Evolutionary conservation across 768 basidiomycete species (phyloP).

Genomic region (Suillus cothurnatus): DNA sequence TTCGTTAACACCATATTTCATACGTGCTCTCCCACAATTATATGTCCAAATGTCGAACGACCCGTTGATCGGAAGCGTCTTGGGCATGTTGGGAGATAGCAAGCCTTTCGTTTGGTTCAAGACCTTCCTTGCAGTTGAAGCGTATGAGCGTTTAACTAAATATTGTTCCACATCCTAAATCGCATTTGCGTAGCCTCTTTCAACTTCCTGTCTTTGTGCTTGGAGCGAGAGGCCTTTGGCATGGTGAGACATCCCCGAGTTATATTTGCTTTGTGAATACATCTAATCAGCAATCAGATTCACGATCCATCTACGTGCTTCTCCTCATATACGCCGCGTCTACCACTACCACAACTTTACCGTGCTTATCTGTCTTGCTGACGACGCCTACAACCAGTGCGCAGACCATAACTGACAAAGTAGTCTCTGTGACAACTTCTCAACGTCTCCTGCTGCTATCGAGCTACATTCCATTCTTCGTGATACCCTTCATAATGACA

Average conservation of each 20-base stretch:
- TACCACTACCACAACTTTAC: conserved; percentile 74
- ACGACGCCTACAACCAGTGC: conserved; percentile 47
- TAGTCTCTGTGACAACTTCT: conserved; percentile 45
- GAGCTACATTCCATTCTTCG: conserved; percentile 76
- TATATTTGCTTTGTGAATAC: background rate
- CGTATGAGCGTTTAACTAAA: conserved; percentile 41
- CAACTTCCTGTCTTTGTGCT: conserved; percentile 80
- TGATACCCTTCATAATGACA: conserved; percentile 71
- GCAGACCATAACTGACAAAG: conserved; percentile 30
- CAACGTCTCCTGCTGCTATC: conserved; percentile 62
- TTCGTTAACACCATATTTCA: conserved; percentile 46
- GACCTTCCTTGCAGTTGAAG: conserved; percentile 62
- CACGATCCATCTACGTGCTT: conserved; percentile 56
- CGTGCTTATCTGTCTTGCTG: conserved; percentile 67
- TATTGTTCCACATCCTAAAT: background rate
- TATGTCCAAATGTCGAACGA: conserved; percentile 66
- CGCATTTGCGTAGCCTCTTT: conserved; percentile 46
- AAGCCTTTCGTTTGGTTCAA: conserved; percentile 60
- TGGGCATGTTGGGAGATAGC: conserved; percentile 42
- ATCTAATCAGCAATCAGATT: conserved; percentile 38
- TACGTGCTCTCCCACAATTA: conserved; percentile 46
- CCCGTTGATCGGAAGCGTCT: conserved; percentile 59
- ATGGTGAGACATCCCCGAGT: conserved; percentile 38
- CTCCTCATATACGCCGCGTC: conserved; percentile 77
- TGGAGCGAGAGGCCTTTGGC: conserved; percentile 62